Base-by-base conservation (phyloP, 2,329 filamentous ascomycete species). In the Claviceps sp. region DNA sequence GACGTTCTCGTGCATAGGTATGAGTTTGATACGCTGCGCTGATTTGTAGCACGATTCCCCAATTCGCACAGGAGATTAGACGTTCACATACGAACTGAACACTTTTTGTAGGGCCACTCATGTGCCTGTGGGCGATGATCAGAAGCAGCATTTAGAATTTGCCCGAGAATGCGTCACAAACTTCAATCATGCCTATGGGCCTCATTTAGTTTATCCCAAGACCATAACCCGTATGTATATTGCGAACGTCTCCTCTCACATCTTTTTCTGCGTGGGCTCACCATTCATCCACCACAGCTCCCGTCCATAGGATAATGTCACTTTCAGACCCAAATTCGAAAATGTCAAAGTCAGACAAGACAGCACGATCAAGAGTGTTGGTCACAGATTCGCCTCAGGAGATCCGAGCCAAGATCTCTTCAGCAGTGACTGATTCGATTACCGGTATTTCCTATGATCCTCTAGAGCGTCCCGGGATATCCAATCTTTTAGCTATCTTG, bases 121-220 rank as follows among this genome's bases (percentile, higher is more conserved):
- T 69, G 91, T 98, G 24, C 93, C 93, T 11, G 91, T 98, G 2
- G 93, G 93, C n/a, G 86, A 94, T 59, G 93, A 98, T 66, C 93
- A 98, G 68, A 76, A 75, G 52, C 93, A 98, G 61, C 93, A 98
- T 68, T 79, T 98, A 22, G 93, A 98, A 65, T 95, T 97, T 64
- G 82, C 90, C 1, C 79, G 93, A 50, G 84, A 94, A 63, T 85
- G 89, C 56, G 93, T 85, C 8, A 84, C 80, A 54, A 86, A 86
- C 63, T 97, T 98, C 72, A 96, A 97, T 67, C 75, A 86, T 62
- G 68, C 78, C 2, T 88, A 86, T 59, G 79, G 79, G 1, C 66
- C 79, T n/a, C 75, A 71, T 14, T 67, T 95, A 3, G 72, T 84
- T 0, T 63, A 76, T 1, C 88, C 89, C 0, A 72, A 85, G 59